These are phyloP conservation scores for Lipomyces spencermartinsiae DNA, from an alignment of 805 yeast genomes.

Conservation along the genomic window DNA sequence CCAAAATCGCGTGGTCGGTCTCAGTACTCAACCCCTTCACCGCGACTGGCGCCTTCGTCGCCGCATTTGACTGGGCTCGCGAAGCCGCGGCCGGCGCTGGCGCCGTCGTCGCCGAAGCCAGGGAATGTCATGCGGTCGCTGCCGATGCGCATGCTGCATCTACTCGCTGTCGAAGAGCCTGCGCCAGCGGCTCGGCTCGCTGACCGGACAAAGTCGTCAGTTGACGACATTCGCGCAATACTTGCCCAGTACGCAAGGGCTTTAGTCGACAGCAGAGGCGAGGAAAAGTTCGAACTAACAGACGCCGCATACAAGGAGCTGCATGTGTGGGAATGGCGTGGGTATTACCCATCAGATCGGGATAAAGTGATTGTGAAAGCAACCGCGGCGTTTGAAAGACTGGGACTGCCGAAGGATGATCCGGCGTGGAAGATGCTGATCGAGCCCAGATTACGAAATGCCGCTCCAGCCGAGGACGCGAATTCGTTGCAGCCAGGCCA, in stretches of 20 bases:
- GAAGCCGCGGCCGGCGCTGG: constrained; percentile 29
- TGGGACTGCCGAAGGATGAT: constrained; percentile 42
- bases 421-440: constrained; percentile 42
- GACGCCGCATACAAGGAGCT: constrained; percentile 43
- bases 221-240: constrained; percentile 43
- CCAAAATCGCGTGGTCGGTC: constrained; percentile 13
- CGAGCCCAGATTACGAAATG: constrained; percentile 42
- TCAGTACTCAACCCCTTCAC: constrained; percentile 26
- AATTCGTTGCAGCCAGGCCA: constrained; percentile 2
- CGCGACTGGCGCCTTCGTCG: constrained; percentile 31
- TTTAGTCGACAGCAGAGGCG: constrained; percentile 17
- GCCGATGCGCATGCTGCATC: constrained; percentile 51
- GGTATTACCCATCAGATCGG: constrained; percentile 47
- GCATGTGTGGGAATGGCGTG: constrained; percentile 49
- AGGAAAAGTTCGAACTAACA: constrained; percentile 39
- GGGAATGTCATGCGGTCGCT: constrained; percentile 40
- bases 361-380: constrained; percentile 43
- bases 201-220: constrained; percentile 43
- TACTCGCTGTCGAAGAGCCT: constrained; percentile 57
- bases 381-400: constrained; percentile 43
- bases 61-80: constrained; percentile 26
- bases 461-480: background rate
- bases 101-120: constrained; percentile 39
- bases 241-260: constrained; percentile 46
- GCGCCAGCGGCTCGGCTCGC: constrained; percentile 46